Percentiles rank a stretch among this genome's conserved stretches.
These are phyloP conservation scores for Amesomyces nigricolor DNA, from an alignment of 2,329 filamentous ascomycete genomes.

Conservation along the genomic window DNA sequence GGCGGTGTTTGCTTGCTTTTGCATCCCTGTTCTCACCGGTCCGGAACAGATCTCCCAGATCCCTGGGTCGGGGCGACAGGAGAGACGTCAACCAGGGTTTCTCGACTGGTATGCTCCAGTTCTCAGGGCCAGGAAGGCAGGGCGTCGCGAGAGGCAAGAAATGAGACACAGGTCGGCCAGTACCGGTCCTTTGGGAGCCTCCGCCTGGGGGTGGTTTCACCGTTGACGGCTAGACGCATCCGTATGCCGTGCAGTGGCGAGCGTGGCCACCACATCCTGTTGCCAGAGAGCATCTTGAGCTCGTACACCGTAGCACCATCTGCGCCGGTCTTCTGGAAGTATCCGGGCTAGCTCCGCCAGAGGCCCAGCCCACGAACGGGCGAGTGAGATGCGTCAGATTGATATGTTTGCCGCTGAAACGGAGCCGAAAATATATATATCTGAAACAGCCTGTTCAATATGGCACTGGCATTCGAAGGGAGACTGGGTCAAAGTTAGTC, in stretches of 20 bases:
- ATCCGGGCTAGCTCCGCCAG: background rate
- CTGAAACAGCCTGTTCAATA: background rate
- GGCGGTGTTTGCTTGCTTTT: constrained; percentile 6
- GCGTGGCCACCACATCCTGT: constrained; percentile 9
- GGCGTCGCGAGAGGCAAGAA: too few relatives aligned
- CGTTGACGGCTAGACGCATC: constrained; percentile 2
- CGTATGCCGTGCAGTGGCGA: constrained; percentile 14
- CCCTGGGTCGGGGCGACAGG: too few relatives aligned
- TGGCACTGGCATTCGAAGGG: too few relatives aligned
- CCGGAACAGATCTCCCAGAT: too few relatives aligned
- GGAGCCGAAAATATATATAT: too few relatives aligned
- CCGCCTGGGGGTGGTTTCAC: constrained; percentile 1
- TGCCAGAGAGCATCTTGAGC: background rate
- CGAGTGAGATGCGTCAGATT: too few relatives aligned
- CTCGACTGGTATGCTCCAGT: too few relatives aligned
- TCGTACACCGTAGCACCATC: background rate
- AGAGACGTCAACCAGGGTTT: too few relatives aligned
- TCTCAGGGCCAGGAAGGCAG: too few relatives aligned
- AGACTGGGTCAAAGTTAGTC: too few relatives aligned
- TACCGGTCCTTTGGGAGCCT: constrained; percentile 16
- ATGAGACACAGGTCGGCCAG: constrained; percentile 1
- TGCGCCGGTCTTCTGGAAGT: background rate
- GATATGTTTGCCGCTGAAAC: too few relatives aligned
- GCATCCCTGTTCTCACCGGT: background rate
- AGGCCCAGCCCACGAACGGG: too few relatives aligned